These are phyloP conservation scores for Prunus yedoensis DNA, from an alignment of 331 rosid genomes.

Conservation along the genomic window DNA sequence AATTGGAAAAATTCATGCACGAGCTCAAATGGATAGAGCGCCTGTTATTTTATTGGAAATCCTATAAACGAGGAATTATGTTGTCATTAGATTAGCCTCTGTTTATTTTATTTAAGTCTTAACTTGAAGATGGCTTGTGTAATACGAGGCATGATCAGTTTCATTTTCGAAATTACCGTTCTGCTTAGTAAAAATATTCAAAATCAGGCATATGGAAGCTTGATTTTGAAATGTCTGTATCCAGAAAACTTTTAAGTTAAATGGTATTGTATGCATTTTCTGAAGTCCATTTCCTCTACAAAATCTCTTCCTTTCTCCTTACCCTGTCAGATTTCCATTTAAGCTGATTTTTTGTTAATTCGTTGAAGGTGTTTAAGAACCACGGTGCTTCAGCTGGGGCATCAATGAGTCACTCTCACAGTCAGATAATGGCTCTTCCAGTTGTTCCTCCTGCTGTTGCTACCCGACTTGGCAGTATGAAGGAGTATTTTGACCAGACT, in stretches of 20 bases:
- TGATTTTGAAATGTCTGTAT: not conserved
- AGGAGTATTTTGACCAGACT: slow-evolving; percentile 45
- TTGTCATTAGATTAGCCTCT: not conserved
- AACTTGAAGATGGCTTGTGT: not conserved
- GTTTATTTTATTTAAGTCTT: not conserved
- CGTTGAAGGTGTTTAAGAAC: slow-evolving; percentile 64
- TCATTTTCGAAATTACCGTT: not conserved
- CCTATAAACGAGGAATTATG: not conserved
- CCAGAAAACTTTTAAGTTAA: not conserved
- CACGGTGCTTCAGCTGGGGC: slow-evolving; percentile 82
- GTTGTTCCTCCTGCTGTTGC: slow-evolving; percentile 61
- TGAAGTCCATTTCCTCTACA: not conserved
- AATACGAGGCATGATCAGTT: not conserved
- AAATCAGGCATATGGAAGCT: not conserved
- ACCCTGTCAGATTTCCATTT: not conserved
- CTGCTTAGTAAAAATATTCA: no score
- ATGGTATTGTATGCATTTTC: not conserved
- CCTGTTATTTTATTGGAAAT: not conserved
- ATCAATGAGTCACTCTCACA: slow-evolving; percentile 74
- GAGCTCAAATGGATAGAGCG: not conserved
- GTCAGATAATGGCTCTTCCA: slow-evolving; percentile 78
- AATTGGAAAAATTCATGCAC: not conserved
- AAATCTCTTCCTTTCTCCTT: not conserved
- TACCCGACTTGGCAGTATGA: slow-evolving; percentile 50
- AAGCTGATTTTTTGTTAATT: slow-evolving; percentile 2